These are phyloP conservation scores for Lecanosticta acicola DNA, from an alignment of 2,329 filamentous ascomycete genomes.

Conservation along the genomic window DNA sequence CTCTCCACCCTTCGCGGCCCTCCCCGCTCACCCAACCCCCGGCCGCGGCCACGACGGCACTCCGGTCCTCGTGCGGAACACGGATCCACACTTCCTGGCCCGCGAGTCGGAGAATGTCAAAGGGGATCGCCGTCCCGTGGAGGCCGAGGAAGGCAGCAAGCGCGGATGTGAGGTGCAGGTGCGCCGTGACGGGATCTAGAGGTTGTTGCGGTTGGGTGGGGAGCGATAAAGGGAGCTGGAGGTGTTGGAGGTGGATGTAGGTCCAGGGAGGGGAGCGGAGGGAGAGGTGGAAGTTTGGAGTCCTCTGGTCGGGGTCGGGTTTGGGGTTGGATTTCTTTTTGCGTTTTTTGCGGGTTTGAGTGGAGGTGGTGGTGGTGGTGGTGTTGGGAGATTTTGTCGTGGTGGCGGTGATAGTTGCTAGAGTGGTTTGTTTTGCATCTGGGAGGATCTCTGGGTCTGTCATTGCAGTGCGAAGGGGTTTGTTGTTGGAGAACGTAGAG, in stretches of 20 bases:
- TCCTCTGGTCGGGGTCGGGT: background rate
- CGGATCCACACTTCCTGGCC: constrained; percentile 58
- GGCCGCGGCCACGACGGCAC: constrained; percentile 57
- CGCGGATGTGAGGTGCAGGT: constrained; percentile 58
- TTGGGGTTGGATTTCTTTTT: constrained; percentile 6
- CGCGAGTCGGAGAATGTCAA: constrained; percentile 64
- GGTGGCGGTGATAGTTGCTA: background rate
- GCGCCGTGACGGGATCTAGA: constrained; percentile 58
- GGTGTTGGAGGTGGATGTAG: constrained; percentile 40
- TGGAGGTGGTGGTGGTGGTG: background rate
- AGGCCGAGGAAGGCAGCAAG: constrained; percentile 65
- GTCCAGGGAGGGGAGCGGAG: constrained; percentile 36
- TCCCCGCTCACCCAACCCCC: constrained; percentile 56
- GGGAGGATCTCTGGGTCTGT: constrained; percentile 10
- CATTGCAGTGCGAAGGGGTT: constrained; percentile 1
- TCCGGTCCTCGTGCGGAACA: constrained; percentile 56
- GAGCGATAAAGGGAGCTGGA: constrained; percentile 11
- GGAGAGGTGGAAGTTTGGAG: constrained; percentile 32
- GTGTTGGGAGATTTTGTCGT: background rate
- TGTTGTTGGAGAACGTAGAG: constrained; percentile 1
- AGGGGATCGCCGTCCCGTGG: constrained; percentile 59
- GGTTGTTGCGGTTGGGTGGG: background rate
- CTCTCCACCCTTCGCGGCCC: constrained; percentile 41
- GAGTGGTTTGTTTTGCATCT: constrained; percentile 8
- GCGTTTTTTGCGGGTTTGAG: constrained; percentile 10